Conservation (phyloP, 2,329 filamentous ascomycete genomes). For the Fusarium humuli region DNA sequence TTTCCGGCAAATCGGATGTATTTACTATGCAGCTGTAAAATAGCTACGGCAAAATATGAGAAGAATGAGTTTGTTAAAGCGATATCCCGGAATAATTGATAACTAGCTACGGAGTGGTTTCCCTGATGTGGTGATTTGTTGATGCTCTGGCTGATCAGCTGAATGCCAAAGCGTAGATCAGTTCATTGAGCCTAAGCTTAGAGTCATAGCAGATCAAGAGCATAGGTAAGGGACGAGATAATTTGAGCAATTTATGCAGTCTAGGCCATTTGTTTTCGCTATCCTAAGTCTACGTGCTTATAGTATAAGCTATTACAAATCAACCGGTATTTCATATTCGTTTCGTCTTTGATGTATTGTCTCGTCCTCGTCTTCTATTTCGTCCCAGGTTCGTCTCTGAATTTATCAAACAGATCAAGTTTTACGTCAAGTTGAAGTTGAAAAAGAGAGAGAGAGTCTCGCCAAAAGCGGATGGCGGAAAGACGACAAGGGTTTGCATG, state of each 20-base stretch:
- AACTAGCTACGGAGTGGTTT: slow-evolving; percentile 18
- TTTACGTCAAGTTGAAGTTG: neutral
- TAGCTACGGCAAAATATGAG: slow-evolving; percentile 18
- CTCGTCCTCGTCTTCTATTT: neutral
- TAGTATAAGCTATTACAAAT: neutral
- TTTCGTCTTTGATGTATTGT: neutral
- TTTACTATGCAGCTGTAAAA: slow-evolving; percentile 39
- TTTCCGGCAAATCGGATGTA: slow-evolving; percentile 19
- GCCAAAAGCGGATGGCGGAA: slow-evolving; percentile 22
- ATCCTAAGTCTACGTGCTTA: neutral
- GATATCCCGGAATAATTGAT: slow-evolving; percentile 23
- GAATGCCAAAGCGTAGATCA: neutral
- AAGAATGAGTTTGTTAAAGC: slow-evolving; percentile 1
- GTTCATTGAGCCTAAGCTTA: too few species aligned
- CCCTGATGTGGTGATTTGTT: slow-evolving; percentile 29
- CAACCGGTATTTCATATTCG: neutral
- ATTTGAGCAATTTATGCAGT: neutral
- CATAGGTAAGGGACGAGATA: neutral
- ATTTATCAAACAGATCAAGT: neutral
- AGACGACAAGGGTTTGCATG: slow-evolving; percentile 27
- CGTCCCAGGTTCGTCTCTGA: neutral
- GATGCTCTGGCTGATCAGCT: neutral
- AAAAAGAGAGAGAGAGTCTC: slow-evolving; percentile 15
- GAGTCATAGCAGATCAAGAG: neutral
- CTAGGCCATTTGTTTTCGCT: neutral